Evolutionary conservation across 306 rosid genomes (phyloP), one percentile per base, ranked within the genome.

Genomic region (Rubus idaeus): DNA sequence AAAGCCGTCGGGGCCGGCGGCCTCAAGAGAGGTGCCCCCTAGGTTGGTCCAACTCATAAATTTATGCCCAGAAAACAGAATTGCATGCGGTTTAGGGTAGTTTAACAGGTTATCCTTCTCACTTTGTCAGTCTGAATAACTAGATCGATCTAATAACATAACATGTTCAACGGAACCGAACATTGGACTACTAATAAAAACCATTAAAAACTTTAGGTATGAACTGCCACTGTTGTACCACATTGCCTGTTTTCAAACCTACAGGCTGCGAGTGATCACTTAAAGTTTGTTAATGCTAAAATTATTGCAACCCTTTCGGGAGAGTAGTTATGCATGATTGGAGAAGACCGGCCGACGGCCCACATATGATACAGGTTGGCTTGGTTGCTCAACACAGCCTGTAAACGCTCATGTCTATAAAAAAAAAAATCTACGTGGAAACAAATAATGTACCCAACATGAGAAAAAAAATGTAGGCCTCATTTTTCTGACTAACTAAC

Each of bases 371-470:
- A 83, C 85, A 75, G 75, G 89, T 83, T 83, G 87, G 86, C 83
- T 14, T 47, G 77, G 82, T 75, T 77, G 58, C 9, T 68, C 69
- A 68, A 79, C 84, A 80, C 91, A 85, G 88, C 86, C 90, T 89
- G 93, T 81, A 84, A 73, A 52, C 10, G 44, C 13, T 49, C 52
- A 35, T 37, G 40, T 52, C 35, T 74, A 67, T 20, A 42, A 58
- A 72, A 23, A 72, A 23, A 23, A 23, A 45, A 42, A 35, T 52
- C 62, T 39, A 63, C 57, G 69, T 46, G 53, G 49, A 42, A 45
- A 39, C 5, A 21, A 60, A 58, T 21, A 3, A 70, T 60, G 12
- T 26, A 14, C 13, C 45, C 45, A 50, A 47, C 62, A 51, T 51
- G 9, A 70, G 26, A 9, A 16, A 50, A 1, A 7, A 60, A 21